These are phyloP conservation scores for Vitis amurensis DNA, from an alignment of 164 flowering plant species.

Conservation along the genomic window DNA sequence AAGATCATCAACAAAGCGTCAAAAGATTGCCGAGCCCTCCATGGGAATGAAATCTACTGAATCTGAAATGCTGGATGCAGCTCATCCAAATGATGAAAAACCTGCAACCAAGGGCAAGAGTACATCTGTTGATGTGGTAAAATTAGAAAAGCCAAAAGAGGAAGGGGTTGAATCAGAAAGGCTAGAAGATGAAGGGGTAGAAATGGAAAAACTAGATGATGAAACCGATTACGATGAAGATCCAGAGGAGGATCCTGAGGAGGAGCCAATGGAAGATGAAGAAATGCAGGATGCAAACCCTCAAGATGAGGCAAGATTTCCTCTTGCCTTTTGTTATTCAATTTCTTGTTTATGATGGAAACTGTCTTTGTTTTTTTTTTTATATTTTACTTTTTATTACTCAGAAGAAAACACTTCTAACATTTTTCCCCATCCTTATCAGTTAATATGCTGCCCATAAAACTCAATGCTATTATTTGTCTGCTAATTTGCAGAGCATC, in stretches of 20 bases:
- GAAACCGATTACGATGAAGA: constrained; percentile 33
- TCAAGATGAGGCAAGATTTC: constrained; percentile 36
- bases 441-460: too few species aligned
- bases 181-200: constrained; percentile 11
- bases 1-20: constrained; percentile 46
- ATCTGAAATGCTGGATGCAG: constrained; percentile 21
- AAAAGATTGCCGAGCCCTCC: constrained; percentile 39
- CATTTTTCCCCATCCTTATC: too few species aligned
- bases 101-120: constrained; percentile 22
- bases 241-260: constrained; percentile 61
- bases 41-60: constrained; percentile 28
- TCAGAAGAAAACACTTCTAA: too few species aligned
- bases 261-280: constrained; percentile 64
- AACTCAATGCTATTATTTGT: too few species aligned
- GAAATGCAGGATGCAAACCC: constrained; percentile 51
- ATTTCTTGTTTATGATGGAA: too few species aligned
- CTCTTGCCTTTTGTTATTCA: too few species aligned
- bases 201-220: constrained; percentile 6
- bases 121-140: constrained; percentile 25
- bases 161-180: constrained; percentile 8
- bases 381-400: too few species aligned
- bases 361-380: too few species aligned
- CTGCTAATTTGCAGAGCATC: too few species aligned
- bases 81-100: constrained; percentile 27
- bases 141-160: constrained; percentile 13